Evolutionary conservation across 2,329 filamentous ascomycete genomes (phyloP), one percentile per base, ranked within the genome.

Genomic region (Colletotrichum chlorophyti): DNA sequence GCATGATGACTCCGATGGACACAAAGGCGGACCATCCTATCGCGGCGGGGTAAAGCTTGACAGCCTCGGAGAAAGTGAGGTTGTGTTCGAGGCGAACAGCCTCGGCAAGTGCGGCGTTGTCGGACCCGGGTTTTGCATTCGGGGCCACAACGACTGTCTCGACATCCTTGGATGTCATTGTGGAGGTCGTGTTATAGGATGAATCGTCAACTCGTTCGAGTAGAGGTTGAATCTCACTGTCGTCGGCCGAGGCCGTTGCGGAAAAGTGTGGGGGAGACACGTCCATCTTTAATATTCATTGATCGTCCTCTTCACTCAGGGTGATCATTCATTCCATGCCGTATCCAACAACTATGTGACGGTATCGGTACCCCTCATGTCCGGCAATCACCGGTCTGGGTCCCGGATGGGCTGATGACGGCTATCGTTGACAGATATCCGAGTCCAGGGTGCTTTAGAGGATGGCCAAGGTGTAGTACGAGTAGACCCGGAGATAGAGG

Each of bases 1-100:
- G 69, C 83, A 86, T 86, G 62, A 87, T 82, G 32, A 87, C 81
- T 6, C 83, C 83, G 3, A 86, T 71, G 5, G 81, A 84, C 62
- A 88, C 83, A 65, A 84, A 85, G 37, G 79, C 74, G 7, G 82
- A 84, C 85, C 84, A 88, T 14, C 68, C 72, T 17, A 80, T 76
- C 7, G 79, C 77, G 23, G 73, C 72, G 12, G 79, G 79, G 58
- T 80, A 81, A 31, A 79, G 68, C 49, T 66, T 70, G 52, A 75
- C 65, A 0, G 78, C 77, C 31, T 79, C 64, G 48, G 66, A 53
- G 62, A 81, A 79, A 23, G 66, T 67, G 47, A 60, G 23, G 21
- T 66, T 66, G 62, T 76, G 75, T 62, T 80, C 78, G 5, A 72
- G 65, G 60, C 70, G 69, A 51, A 76, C 72, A 24, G 74, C 76